phyloP scores from a whole-genome alignment of 225 moss, liverwort and hornwort genomes.

The Climacium dendroides region DNA sequence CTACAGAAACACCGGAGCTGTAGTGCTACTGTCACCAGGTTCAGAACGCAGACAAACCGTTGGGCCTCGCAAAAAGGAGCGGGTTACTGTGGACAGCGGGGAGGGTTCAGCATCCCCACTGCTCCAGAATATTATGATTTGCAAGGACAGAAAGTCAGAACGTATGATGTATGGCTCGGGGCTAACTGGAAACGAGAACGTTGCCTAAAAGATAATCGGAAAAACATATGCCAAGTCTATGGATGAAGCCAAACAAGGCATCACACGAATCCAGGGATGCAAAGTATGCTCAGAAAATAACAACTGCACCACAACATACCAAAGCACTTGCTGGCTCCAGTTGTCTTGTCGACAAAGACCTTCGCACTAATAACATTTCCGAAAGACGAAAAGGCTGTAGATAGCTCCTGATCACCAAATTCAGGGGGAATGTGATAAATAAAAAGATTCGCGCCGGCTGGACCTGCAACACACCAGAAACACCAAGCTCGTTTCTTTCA shows the following conservation, averaged over 20 bases:
- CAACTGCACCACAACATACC: conserved; percentile 21
- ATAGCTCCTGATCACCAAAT: conserved; percentile 84
- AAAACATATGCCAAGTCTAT: neutral
- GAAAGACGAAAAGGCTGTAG: conserved; percentile 69
- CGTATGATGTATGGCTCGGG: neutral
- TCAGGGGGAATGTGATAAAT: conserved; percentile 88
- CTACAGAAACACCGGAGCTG: neutral
- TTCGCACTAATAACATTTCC: conserved; percentile 88
- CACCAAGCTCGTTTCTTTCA: neutral
- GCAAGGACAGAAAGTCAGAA: neutral
- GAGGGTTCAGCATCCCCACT: neutral
- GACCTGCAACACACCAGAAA: conserved; percentile 32
- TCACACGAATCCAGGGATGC: neutral
- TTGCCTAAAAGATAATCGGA: no score
- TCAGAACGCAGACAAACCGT: neutral
- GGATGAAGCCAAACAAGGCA: neutral
- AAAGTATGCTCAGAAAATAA: neutral
- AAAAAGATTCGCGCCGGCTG: conserved; percentile 78
- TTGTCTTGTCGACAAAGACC: conserved; percentile 87
- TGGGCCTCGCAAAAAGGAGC: neutral
- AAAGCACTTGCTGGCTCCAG: conserved; percentile 96
- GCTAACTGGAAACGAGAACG: neutral
- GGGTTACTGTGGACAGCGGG: neutral
- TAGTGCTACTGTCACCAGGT: neutral
- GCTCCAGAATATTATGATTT: neutral